These are phyloP conservation scores for Kappamyces sp. DNA, from an alignment of 192 early-diverging fungal species.

Conservation along the genomic window DNA sequence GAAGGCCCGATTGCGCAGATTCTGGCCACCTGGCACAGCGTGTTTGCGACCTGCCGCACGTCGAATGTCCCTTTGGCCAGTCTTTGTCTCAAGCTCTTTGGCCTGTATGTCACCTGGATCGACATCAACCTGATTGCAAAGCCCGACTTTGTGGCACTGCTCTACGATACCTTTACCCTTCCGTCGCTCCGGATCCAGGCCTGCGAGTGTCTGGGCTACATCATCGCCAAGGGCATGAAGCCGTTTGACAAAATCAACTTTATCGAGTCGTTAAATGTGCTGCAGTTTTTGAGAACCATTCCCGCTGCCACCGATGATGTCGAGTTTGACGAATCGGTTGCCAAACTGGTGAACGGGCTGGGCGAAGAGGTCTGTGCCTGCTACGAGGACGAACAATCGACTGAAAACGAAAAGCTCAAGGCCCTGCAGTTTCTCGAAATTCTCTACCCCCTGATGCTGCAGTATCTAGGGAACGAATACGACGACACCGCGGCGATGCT, in stretches of 20 bases:
- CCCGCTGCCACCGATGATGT: conserved; percentile 36
- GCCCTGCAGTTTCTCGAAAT: conserved; percentile 65
- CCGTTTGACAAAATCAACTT: conserved; percentile 82
- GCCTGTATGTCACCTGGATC: conserved; percentile 90
- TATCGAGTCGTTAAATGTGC: conserved; percentile 66
- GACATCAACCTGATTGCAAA: conserved; percentile 87
- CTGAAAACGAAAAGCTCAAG: conserved; percentile 36
- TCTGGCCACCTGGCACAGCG: conserved; percentile 66
- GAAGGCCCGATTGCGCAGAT: conserved; percentile 67
- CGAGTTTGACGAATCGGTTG: conserved; percentile 64
- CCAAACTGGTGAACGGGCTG: conserved; percentile 63
- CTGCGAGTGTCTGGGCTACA: conserved; percentile 75
- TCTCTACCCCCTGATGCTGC: conserved; percentile 71
- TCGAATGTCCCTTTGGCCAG: conserved; percentile 56
- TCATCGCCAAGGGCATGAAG: conserved; percentile 89
- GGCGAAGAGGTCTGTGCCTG: conserved; percentile 68
- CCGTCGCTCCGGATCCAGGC: conserved; percentile 61
- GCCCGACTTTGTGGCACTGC: conserved; percentile 64
- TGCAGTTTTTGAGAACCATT: conserved; percentile 34
- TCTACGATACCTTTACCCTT: conserved; percentile 65
- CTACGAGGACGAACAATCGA: conserved; percentile 43
- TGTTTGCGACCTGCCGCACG: conserved; percentile 57
- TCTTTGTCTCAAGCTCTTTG: conserved; percentile 65
- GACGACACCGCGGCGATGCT: conserved; percentile 74
- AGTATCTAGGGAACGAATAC: conserved; percentile 72